Percentiles rank a stretch among this genome's conserved stretches.
phyloP scores from a whole-genome alignment of 148 eudicot genomes.

The Hydrangea macrophylla region DNA sequence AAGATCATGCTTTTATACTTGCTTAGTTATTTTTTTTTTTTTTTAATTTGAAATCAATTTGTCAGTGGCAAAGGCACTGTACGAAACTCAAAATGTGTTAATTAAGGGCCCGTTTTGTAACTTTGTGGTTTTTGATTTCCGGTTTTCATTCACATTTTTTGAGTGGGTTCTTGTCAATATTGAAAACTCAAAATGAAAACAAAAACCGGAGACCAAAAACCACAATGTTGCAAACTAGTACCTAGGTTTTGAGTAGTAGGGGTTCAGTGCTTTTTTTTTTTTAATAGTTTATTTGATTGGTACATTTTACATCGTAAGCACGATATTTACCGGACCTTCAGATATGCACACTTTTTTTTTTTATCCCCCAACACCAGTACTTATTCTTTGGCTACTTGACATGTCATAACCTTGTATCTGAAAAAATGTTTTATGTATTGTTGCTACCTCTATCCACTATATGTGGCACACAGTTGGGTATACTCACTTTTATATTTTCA shows the following conservation, averaged over 20 bases:
- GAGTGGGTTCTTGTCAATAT: too few species aligned
- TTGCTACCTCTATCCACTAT: neutral
- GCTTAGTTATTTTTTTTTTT: too few species aligned
- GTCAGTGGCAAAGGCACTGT: too few species aligned
- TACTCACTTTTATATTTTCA: neutral
- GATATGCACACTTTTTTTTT: neutral
- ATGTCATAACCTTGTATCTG: neutral
- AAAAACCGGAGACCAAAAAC: too few species aligned
- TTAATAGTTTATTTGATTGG: neutral
- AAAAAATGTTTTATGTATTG: neutral
- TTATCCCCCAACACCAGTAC: neutral
- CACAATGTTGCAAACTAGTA: neutral
- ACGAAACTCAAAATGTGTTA: too few species aligned
- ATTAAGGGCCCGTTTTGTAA: too few species aligned
- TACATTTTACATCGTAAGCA: neutral
- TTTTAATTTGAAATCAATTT: neutral
- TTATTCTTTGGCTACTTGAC: neutral
- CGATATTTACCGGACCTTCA: neutral
- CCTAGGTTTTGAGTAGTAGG: neutral
- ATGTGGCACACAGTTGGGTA: neutral
- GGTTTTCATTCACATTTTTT: too few species aligned
- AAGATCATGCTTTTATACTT: too few species aligned
- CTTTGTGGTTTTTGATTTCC: too few species aligned
- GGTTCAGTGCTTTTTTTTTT: too few species aligned
- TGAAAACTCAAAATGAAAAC: too few species aligned